Conservation (phyloP, 768 basidiomycete species). For the Fibroporia radiculosa region DNA sequence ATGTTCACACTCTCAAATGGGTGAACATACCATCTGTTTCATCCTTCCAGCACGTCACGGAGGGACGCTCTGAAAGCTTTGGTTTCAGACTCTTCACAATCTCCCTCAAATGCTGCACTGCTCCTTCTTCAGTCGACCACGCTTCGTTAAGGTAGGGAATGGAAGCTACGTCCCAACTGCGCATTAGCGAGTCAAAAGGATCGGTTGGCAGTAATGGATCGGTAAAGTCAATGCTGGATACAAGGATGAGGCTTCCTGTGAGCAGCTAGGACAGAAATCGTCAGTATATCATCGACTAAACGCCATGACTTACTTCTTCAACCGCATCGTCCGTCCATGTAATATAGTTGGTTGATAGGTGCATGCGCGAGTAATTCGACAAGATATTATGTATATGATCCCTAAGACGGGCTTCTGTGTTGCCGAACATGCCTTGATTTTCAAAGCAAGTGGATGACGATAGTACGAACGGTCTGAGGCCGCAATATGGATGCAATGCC, state of each 20-base stretch:
- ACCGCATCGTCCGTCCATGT: slow-evolving; percentile 44
- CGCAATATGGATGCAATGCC: too few species aligned
- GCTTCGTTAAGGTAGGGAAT: slow-evolving; percentile 38
- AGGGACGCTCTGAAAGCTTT: slow-evolving; percentile 14
- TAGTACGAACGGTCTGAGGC: too few species aligned
- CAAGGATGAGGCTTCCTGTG: slow-evolving; percentile 29
- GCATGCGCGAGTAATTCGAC: slow-evolving; percentile 41
- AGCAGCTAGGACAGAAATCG: slow-evolving; percentile 30
- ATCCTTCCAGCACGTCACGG: slow-evolving; percentile 31
- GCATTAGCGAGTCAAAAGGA: slow-evolving; percentile 40
- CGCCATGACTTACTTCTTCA: slow-evolving; percentile 28
- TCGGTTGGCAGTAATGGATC: slow-evolving; percentile 47
- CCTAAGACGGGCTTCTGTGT: slow-evolving; percentile 20
- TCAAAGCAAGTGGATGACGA: too few species aligned
- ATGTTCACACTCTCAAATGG: background rate
- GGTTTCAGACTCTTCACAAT: slow-evolving; percentile 4
- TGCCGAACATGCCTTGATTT: too few species aligned
- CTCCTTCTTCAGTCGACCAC: slow-evolving; percentile 23
- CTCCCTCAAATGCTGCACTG: slow-evolving; percentile 5
- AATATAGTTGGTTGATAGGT: slow-evolving; percentile 50
- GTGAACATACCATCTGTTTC: slow-evolving; percentile 16
- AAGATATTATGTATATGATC: slow-evolving; percentile 49
- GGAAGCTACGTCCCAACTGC: slow-evolving; percentile 25
- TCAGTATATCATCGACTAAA: background rate
- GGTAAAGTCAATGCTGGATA: slow-evolving; percentile 43